phyloP scores from a whole-genome alignment of 2,329 filamentous ascomycete species.

The Cercospora janseana region DNA sequence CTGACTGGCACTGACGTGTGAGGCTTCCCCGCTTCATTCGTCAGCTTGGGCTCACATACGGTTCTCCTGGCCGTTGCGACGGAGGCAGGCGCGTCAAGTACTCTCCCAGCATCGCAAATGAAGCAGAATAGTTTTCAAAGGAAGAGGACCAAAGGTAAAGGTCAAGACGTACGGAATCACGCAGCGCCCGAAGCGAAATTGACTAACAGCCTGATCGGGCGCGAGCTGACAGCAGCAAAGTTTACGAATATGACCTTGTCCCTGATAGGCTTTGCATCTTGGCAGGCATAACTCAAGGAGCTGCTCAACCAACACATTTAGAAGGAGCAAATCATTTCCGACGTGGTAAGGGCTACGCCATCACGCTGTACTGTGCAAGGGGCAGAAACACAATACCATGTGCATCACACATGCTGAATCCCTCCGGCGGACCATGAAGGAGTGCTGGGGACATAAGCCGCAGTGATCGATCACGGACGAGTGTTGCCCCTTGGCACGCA shows the following conservation, averaged over 20 bases:
- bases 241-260: background rate
- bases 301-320: background rate
- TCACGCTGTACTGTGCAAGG: background rate
- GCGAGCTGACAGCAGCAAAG: background rate
- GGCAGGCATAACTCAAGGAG: conserved; percentile 6
- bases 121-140: no score
- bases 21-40: no score
- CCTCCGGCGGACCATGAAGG: background rate
- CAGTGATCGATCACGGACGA: background rate
- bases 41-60: no score
- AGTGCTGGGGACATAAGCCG: background rate
- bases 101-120: no score
- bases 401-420: background rate
- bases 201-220: background rate
- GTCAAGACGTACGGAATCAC: no score
- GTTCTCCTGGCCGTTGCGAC: no score
- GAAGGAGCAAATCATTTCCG: background rate
- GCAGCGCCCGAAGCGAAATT: conserved; percentile 5
- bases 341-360: background rate
- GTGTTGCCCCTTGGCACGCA: background rate
- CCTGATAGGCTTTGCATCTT: conserved; percentile 3
- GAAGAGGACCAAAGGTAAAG: no score
- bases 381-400: background rate
- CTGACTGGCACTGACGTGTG: no score
- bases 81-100: no score